A percentile compares a stretch with the other conserved stretches of the same genome.
Conservation (phyloP, 1,139 yeast species). For the Yamadazyma atlantica region DNA sequence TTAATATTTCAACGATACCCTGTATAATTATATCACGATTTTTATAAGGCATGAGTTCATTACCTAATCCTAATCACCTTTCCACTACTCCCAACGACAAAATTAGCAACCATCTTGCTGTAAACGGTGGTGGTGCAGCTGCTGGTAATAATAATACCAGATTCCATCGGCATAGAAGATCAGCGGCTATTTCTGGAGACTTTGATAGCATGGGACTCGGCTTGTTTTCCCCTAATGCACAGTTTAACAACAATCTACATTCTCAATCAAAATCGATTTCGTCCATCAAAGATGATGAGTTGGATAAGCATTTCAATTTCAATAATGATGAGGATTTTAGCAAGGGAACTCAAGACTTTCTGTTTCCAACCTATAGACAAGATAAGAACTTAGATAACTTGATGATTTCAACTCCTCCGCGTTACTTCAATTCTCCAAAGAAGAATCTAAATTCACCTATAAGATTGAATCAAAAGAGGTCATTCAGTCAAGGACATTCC, state of each 20-base stretch:
- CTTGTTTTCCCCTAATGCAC: slow-evolving; percentile 29
- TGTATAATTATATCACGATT: too few relatives aligned
- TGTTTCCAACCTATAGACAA: slow-evolving; percentile 28
- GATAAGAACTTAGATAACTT: slow-evolving; percentile 3
- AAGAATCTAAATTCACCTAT: slow-evolving; percentile 38
- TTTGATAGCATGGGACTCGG: slow-evolving; percentile 53
- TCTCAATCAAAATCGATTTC: slow-evolving; percentile 5
- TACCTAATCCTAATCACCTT: slow-evolving; percentile 29
- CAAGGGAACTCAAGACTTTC: slow-evolving; percentile 25
- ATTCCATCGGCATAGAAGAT: slow-evolving; percentile 65
- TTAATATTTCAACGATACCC: too few relatives aligned
- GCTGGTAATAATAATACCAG: slow-evolving; percentile 21
- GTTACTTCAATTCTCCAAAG: slow-evolving; percentile 12
- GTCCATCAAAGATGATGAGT: slow-evolving; percentile 15
- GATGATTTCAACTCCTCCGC: slow-evolving; percentile 18
- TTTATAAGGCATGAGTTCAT: slow-evolving; percentile 12
- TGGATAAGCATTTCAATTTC: slow-evolving; percentile 28
- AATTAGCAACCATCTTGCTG: neutral
- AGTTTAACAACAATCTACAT: slow-evolving; percentile 5
- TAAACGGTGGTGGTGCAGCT: neutral
- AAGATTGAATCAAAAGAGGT: slow-evolving; percentile 25
- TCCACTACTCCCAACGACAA: slow-evolving; percentile 7
- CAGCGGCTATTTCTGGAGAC: slow-evolving; percentile 75
- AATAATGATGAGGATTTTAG: slow-evolving; percentile 38
- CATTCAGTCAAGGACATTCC: slow-evolving; percentile 9